phyloP scores from a whole-genome alignment of 306 rosid species.

The Ammopiptanthus mongolicus region DNA sequence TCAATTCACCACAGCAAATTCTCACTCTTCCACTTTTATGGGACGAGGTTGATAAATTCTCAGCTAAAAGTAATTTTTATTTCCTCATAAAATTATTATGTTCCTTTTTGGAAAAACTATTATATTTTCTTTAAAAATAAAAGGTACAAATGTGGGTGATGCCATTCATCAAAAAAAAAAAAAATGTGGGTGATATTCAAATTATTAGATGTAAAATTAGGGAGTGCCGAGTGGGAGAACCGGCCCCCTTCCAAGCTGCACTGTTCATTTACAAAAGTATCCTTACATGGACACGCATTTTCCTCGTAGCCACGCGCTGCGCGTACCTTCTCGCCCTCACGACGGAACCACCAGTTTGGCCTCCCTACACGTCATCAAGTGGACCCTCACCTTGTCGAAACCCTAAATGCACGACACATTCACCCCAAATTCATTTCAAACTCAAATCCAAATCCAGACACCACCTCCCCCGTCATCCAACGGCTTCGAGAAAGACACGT shows the following conservation, averaged over 20 bases:
- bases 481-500: constrained; percentile 19
- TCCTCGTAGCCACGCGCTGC: constrained; percentile 18
- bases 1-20: not conserved
- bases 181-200: not conserved
- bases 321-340: constrained; percentile 29
- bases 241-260: not conserved
- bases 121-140: too few relatives aligned
- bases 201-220: too few relatives aligned
- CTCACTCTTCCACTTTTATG: not conserved
- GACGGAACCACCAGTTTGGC: constrained; percentile 25
- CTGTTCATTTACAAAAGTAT: constrained; percentile 15
- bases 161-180: too few relatives aligned
- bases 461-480: constrained; percentile 9
- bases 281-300: constrained; percentile 25
- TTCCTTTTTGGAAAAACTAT: too few relatives aligned
- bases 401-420: constrained; percentile 63
- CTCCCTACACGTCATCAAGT: constrained; percentile 40
- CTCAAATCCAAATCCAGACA: constrained; percentile 37
- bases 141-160: too few relatives aligned
- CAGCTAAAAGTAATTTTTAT: not conserved
- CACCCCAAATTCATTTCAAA: constrained; percentile 42
- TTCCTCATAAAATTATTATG: not conserved
- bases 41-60: too few relatives aligned
- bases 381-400: constrained; percentile 35
- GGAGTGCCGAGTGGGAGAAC: too few relatives aligned